These are phyloP conservation scores for Cryptococcus hybrid DNA, from an alignment of 1,284 basidiomycete genomes.

Conservation along the genomic window DNA sequence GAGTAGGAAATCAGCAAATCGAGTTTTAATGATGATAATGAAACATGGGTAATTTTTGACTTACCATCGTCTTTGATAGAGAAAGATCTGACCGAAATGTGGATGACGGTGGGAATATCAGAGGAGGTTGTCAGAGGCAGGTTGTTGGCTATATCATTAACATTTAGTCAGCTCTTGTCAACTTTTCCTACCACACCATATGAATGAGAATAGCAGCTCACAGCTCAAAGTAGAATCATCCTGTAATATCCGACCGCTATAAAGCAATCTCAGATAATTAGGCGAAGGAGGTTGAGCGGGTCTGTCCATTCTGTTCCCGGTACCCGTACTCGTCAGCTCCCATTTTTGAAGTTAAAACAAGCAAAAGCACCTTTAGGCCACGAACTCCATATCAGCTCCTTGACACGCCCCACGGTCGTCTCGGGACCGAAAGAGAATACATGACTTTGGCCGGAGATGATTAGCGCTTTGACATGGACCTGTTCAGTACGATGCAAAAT, in stretches of 20 bases:
- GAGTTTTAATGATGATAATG: neutral
- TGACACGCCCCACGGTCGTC: slow-evolving; percentile 72
- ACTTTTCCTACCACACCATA: neutral
- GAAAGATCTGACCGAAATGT: slow-evolving; percentile 71
- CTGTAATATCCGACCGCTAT: slow-evolving; percentile 77
- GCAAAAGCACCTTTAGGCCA: slow-evolving; percentile 68
- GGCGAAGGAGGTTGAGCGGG: slow-evolving; percentile 66
- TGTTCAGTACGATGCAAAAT: slow-evolving; percentile 26
- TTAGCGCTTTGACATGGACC: slow-evolving; percentile 68
- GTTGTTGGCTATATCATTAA: slow-evolving; percentile 29
- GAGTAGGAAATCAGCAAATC: neutral
- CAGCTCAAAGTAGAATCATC: slow-evolving; percentile 74
- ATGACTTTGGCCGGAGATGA: slow-evolving; percentile 68
- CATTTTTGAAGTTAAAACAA: neutral
- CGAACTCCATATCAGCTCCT: slow-evolving; percentile 78
- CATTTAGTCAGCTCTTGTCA: neutral
- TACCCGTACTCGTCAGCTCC: no score
- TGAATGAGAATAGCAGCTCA: slow-evolving; percentile 45
- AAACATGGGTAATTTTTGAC: slow-evolving; percentile 4
- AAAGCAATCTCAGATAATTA: slow-evolving; percentile 70
- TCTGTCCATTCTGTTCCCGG: slow-evolving; percentile 67
- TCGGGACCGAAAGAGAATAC: slow-evolving; percentile 76
- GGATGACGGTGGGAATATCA: slow-evolving; percentile 65
- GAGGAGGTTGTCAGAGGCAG: slow-evolving; percentile 34
- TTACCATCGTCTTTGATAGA: slow-evolving; percentile 41